These are phyloP conservation scores for Solanum pinnatisectum DNA, from an alignment of 257 asterid species.

Conservation along the genomic window DNA sequence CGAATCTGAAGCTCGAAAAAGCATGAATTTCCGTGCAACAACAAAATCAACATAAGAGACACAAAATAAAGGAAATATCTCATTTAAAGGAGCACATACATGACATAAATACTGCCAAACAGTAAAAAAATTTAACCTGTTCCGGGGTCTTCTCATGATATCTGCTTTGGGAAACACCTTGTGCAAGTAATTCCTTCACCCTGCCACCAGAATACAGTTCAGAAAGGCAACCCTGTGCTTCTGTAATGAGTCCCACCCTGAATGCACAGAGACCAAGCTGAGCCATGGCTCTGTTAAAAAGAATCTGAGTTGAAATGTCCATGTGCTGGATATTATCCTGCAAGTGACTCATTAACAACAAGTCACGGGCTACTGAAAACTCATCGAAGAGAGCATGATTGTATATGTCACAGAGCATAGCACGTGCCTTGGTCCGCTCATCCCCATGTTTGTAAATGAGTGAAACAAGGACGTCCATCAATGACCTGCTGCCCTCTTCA, in stretches of 20 bases:
- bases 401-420: slow-evolving; percentile 96
- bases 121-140: slow-evolving; percentile 45
- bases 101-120: background rate
- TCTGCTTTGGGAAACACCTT: slow-evolving; percentile 90
- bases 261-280: slow-evolving; percentile 93
- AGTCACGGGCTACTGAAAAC: slow-evolving; percentile 76
- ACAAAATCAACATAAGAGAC: background rate
- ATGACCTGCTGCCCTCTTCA: slow-evolving; percentile 69
- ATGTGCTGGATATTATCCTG: slow-evolving; percentile 92
- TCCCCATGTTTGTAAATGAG: slow-evolving; percentile 77
- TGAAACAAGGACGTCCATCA: slow-evolving; percentile 75
- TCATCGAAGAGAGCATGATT: slow-evolving; percentile 81
- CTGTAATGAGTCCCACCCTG: slow-evolving; percentile 69
- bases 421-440: slow-evolving; percentile 95
- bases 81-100: background rate
- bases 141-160: slow-evolving; percentile 97
- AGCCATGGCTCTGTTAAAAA: slow-evolving; percentile 91
- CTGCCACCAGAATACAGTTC: slow-evolving; percentile 92
- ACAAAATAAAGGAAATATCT: background rate
- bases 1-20: background rate
- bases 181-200: slow-evolving; percentile 92
- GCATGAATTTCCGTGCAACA: background rate
- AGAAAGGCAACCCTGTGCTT: slow-evolving; percentile 71
- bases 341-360: slow-evolving; percentile 93
- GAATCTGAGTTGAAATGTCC: slow-evolving; percentile 92